Conservation (phyloP, 345 rosid genomes). For the Dipteronia dyeriana region DNA sequence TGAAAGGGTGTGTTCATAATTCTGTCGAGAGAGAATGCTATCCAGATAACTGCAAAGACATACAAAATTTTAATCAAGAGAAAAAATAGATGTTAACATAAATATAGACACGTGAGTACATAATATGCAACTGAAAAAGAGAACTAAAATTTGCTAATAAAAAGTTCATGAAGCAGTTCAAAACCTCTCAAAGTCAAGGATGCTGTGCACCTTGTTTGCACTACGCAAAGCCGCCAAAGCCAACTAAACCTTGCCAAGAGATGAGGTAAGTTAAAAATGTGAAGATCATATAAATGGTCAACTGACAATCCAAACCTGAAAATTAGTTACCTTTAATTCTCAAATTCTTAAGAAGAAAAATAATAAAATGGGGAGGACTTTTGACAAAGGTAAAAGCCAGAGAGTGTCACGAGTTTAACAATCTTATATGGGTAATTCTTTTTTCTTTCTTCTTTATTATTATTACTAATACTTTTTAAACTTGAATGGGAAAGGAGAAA, state of each 20-base stretch:
- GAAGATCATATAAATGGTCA: background rate
- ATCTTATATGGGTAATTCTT: background rate
- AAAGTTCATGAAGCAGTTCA: constrained; percentile 19
- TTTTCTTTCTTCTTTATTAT: background rate
- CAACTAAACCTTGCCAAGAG: constrained; percentile 51
- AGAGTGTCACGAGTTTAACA: background rate
- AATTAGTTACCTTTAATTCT: background rate
- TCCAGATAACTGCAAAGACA: constrained; percentile 56
- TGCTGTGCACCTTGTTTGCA: constrained; percentile 58
- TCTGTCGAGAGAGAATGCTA: constrained; percentile 57
- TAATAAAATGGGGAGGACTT: background rate
- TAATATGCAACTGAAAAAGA: background rate
- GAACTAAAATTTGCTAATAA: background rate
- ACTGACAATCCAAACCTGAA: background rate
- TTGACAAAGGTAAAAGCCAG: background rate
- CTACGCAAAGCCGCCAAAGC: constrained; percentile 80
- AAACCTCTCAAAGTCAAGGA: constrained; percentile 80
- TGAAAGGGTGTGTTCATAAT: constrained; percentile 47
- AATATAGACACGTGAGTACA: background rate
- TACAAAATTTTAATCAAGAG: background rate
- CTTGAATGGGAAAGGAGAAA: background rate
- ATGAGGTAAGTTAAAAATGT: constrained; percentile 10
- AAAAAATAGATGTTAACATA: background rate
- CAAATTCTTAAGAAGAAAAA: background rate
- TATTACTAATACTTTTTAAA: background rate